Evolutionary conservation across 345 rosid genomes (phyloP).

Genomic region (Xanthoceras sorbifolium): DNA sequence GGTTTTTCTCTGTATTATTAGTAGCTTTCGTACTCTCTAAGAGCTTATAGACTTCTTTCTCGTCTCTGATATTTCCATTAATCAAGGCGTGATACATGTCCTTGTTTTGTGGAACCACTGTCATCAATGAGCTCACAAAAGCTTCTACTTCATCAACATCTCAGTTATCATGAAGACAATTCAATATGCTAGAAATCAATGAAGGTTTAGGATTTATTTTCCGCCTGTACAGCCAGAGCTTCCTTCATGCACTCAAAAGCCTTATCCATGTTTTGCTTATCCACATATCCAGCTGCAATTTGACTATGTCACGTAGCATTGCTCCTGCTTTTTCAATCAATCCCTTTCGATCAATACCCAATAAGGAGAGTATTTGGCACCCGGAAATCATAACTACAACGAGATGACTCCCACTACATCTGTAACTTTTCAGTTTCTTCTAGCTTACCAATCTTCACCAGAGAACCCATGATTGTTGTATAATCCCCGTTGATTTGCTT

Average conservation of each 20-base stretch:
- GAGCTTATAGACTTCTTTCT: conserved; percentile 27
- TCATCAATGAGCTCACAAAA: conserved; percentile 30
- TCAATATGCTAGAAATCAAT: conserved; percentile 38
- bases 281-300: conserved; percentile 35
- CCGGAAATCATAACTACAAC: conserved; percentile 36
- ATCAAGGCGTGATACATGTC: background rate
- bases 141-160: conserved; percentile 33
- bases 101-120: conserved; percentile 24
- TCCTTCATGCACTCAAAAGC: conserved; percentile 46
- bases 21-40: conserved; percentile 30
- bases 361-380: conserved; percentile 51
- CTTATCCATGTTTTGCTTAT: conserved; percentile 44
- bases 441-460: conserved; percentile 43
- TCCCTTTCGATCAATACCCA: conserved; percentile 40
- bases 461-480: conserved; percentile 38
- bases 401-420: conserved; percentile 42
- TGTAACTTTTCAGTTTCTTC: conserved; percentile 44
- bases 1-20: conserved; percentile 24
- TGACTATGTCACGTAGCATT: conserved; percentile 29
- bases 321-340: conserved; percentile 43
- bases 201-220: conserved; percentile 37
- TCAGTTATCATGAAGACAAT: conserved; percentile 43
- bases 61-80: too few species aligned
- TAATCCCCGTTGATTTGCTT: conserved; percentile 39
- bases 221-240: conserved; percentile 38